phyloP scores from a whole-genome alignment of 2,329 filamentous ascomycete genomes.

The Colletotrichum zoysiae region DNA sequence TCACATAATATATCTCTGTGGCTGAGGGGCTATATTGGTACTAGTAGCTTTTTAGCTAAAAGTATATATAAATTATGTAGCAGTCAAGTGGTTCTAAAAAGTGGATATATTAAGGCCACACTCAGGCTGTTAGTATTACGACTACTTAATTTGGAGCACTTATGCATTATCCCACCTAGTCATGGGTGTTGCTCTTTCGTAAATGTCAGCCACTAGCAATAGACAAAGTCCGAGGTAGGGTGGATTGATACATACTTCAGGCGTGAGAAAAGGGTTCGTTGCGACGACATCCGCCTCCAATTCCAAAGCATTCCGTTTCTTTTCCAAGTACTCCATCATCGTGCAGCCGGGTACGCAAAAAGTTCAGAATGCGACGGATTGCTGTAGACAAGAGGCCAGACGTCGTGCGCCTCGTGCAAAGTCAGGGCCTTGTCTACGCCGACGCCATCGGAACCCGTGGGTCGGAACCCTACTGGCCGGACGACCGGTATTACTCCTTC shows the following conservation, averaged over 20 bases:
- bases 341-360: not conserved
- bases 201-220: not conserved
- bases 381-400: not conserved
- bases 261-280: not conserved
- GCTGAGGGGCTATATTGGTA: not conserved
- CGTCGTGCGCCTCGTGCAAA: not conserved
- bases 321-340: not conserved
- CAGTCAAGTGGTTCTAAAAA: too few species aligned
- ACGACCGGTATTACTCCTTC: constrained; percentile 28
- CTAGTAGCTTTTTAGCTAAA: not conserved
- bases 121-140: too few species aligned
- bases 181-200: not conserved
- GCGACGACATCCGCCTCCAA: not conserved
- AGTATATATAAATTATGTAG: too few species aligned
- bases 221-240: not conserved
- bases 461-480: constrained; percentile 24
- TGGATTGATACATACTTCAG: not conserved
- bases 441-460: not conserved
- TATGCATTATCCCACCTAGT: not conserved
- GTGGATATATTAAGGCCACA: too few species aligned
- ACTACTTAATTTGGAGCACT: not conserved
- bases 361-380: not conserved
- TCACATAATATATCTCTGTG: not conserved
- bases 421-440: constrained; percentile 8
- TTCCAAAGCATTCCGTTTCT: not conserved